Evolutionary conservation across 1,139 yeast species (phyloP).

Genomic region (Kluyveromyces marxianus): DNA sequence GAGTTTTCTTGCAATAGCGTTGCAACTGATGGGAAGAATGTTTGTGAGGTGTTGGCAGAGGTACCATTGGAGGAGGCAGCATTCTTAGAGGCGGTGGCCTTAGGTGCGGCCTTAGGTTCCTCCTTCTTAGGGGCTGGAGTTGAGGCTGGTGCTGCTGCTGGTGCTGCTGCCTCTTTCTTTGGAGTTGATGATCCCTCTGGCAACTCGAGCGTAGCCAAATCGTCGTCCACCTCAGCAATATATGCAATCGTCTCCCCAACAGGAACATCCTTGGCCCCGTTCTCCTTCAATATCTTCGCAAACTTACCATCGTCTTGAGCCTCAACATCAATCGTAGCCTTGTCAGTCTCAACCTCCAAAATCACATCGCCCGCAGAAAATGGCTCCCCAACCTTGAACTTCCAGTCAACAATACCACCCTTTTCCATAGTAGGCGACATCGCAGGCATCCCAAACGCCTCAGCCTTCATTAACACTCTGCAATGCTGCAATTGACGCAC

Average conservation of each 20-base stretch:
- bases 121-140: conserved; percentile 9
- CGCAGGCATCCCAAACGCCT: conserved; percentile 86
- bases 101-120: conserved; percentile 6
- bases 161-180: conserved; percentile 17
- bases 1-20: conserved; percentile 52
- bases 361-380: conserved; percentile 82
- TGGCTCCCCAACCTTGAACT: conserved; percentile 69
- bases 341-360: conserved; percentile 87
- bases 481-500: conserved; percentile 15
- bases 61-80: neutral
- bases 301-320: conserved; percentile 87
- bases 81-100: neutral
- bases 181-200: conserved; percentile 36
- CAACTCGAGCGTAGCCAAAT: conserved; percentile 51
- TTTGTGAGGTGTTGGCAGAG: conserved; percentile 33
- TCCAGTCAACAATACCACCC: conserved; percentile 96
- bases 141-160: too few relatives aligned
- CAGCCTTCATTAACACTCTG: conserved; percentile 34
- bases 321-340: conserved; percentile 88
- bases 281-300: conserved; percentile 63
- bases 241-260: conserved; percentile 91
- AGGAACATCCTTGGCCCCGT: conserved; percentile 70
- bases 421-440: conserved; percentile 99
- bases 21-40: conserved; percentile 75
- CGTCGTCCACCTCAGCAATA: conserved; percentile 84